Conservation (phyloP, 495 filamentous ascomycete genomes). For the Pyrenopolyporus hunteri region DNA sequence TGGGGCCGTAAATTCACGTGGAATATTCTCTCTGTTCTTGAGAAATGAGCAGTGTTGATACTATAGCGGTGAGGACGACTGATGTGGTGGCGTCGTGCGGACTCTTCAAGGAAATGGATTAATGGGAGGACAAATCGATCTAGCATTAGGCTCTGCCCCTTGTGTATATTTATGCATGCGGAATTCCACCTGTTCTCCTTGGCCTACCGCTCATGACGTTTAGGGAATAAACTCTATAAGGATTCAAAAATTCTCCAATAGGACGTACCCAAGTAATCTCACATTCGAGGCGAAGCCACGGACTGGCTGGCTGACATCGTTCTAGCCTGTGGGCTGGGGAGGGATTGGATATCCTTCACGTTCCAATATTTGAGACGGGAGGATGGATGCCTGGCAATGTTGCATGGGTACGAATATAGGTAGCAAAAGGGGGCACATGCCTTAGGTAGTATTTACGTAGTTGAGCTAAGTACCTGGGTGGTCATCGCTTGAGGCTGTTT, state of each 20-base stretch:
- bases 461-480: background rate
- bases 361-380: background rate
- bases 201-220: constrained; percentile 10
- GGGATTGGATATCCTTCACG: background rate
- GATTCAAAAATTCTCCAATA: background rate
- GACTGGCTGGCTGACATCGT: background rate
- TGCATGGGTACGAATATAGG: no score
- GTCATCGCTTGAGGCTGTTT: constrained; percentile 5
- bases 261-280: background rate
- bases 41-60: background rate
- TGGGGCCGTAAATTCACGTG: background rate
- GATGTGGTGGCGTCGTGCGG: background rate
- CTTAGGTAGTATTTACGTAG: no score
- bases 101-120: background rate
- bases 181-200: background rate
- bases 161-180: constrained; percentile 5
- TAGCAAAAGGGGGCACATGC: no score
- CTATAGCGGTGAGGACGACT: background rate
- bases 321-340: background rate
- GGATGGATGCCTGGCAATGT: no score
- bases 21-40: background rate
- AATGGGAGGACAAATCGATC: background rate
- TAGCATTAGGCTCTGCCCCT: background rate
- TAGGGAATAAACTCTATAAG: background rate
- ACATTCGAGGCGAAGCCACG: constrained; percentile 23